Conservation (phyloP, 176 grass and related monocot species). For the Stipa capillata region DNA sequence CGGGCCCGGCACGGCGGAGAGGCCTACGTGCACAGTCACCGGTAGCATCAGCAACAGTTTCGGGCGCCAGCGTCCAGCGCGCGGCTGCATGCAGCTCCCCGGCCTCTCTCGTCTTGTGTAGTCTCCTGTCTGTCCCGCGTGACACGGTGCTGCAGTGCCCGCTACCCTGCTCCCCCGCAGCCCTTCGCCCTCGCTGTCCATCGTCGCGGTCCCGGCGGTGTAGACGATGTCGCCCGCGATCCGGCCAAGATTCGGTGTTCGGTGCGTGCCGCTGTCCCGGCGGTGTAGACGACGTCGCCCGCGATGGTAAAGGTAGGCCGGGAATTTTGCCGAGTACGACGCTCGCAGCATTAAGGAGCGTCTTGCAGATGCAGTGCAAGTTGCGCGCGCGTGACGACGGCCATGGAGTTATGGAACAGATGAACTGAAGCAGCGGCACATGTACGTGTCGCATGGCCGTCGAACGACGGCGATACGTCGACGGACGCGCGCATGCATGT, state of each 20-base stretch:
- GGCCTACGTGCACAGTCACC: conserved; percentile 25
- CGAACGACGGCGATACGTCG: not conserved
- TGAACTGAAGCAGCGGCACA: not conserved
- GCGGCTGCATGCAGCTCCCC: not conserved
- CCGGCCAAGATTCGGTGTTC: not conserved
- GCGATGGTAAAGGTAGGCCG: not conserved
- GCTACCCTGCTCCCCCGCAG: not conserved
- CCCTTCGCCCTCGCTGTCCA: not conserved
- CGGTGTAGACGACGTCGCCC: conserved; percentile 20
- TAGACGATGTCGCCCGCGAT: not conserved
- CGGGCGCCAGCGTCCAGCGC: not conserved
- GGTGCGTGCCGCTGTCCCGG: not conserved
- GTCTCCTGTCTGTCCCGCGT: conserved; percentile 2
- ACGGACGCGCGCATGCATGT: not conserved
- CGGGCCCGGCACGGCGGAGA: not conserved
- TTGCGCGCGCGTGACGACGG: not conserved
- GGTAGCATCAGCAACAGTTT: conserved; percentile 31
- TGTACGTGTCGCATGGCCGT: not conserved
- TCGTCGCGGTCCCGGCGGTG: not conserved
- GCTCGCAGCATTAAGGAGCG: not conserved
- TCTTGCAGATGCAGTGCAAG: not conserved
- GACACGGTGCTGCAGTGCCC: not conserved
- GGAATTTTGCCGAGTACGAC: not conserved
- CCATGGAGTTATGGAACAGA: not conserved
- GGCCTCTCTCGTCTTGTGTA: not conserved